Base-by-base conservation (phyloP, 2,329 filamentous ascomycete genomes). In the Trichothecium roseum region DNA sequence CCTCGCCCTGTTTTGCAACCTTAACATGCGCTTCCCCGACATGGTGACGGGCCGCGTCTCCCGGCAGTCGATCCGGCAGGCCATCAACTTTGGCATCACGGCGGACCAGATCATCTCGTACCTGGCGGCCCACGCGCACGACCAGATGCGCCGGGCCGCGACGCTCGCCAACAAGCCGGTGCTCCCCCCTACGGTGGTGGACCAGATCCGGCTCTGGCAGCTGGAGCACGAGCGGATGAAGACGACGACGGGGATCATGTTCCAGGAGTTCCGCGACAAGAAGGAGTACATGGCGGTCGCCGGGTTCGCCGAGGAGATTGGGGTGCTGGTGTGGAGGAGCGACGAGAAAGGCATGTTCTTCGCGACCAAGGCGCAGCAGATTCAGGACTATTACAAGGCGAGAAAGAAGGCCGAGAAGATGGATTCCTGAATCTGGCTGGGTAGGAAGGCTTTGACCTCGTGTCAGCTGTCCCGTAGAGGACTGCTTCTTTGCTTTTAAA, bases 121-220 rank as follows among this genome's bases (percentile, higher is more conserved):
- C 61, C 76, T 98, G 2, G 78, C 81, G 7, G 82, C 84, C 4
- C 89, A 98, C 60, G 91, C 91, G 0, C 91, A 98, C 61, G 87
- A 93, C 30, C 85, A 96, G 57, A 86, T 98, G 75, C 79, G 82
- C 48, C 81, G 82, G 42, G 69, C 74, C 30, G 72, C 74, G 5
- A 62, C 68, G 18, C 45, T 67, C 32, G 49, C 72, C 41, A 72
- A 72, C 49, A 69, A 68, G 42, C 83, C 88, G 2, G 75, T 94
- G 13, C 71, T 98, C 2, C 91, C 93, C 1, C 88, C 91, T 1
- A 96, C 93, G 0, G 91, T 98, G 13, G 85, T 95, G 43, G 91
- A 98, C 59, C 91, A 98, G 65, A 95, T 98, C 50, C 74, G 88
- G 3, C 74, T 98, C 15, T 98, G 91, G 91, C 89, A 98, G 64